phyloP scores from a whole-genome alignment of 345 rosid species.

The Ricinus communis region DNA sequence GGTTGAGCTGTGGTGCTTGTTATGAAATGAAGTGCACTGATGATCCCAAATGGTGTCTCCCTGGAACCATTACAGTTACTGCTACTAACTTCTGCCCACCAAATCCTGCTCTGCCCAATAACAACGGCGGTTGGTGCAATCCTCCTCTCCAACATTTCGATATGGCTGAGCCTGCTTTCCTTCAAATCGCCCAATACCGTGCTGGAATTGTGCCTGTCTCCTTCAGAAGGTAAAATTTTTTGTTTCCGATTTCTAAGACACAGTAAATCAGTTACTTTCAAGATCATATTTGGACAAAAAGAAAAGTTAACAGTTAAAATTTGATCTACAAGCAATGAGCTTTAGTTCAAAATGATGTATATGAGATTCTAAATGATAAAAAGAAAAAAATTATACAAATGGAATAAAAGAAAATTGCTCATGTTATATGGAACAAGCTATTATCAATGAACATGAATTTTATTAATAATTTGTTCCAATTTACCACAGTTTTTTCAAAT shows the following conservation, averaged over 20 bases:
- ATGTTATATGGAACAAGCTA: too few species aligned
- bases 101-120: constrained; percentile 59
- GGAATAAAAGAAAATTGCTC: too few species aligned
- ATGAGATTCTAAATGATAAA: too few species aligned
- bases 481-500: too few species aligned
- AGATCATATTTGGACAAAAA: too few species aligned
- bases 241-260: too few species aligned
- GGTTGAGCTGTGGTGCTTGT: constrained; percentile 35
- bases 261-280: too few species aligned
- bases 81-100: constrained; percentile 67
- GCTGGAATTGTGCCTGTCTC: constrained; percentile 96
- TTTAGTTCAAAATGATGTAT: too few species aligned
- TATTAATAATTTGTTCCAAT: too few species aligned
- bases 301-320: neutral
- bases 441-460: too few species aligned
- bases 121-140: constrained; percentile 98
- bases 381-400: too few species aligned
- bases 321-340: too few species aligned
- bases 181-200: constrained; percentile 84
- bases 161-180: constrained; percentile 91
- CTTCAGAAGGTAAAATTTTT: constrained; percentile 80
- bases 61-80: constrained; percentile 30
- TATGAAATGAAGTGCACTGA: constrained; percentile 30
- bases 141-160: constrained; percentile 98
- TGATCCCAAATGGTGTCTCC: constrained; percentile 37